Evolutionary conservation across 768 basidiomycete species (phyloP), one percentile per base, ranked within the genome.

Genomic region (Fomitopsis pulvina): DNA sequence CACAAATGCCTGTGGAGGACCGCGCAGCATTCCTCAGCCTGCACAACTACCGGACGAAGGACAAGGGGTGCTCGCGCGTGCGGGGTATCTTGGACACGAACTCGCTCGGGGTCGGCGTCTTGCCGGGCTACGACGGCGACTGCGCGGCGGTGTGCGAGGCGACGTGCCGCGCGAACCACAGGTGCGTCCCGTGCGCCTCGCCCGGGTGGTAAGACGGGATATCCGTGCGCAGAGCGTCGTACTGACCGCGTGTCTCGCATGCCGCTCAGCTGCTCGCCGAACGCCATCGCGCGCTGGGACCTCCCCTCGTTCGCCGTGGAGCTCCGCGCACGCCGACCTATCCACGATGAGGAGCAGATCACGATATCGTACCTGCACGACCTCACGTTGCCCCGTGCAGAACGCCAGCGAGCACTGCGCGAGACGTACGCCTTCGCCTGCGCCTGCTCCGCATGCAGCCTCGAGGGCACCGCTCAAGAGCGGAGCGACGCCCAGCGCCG

Each of bases 321-420:
- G 27, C 26, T 49, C 26, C 39, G 39, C 27, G 41, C 48, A 4
- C 28, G 28, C 0, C 40, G 41, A 11, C 40, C 48, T 28, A 42
- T 49, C 41, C 27, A 20, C 48, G 39, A 40, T 4, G 48, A 41
- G 6, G 48, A 49, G 28, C n/a, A 49, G 20, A 10, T 49, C 40
- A 49, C 48, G 28, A 30, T 49, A 11, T 22, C 48, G 10, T 49
- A 49, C 28, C 34, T 37, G 14, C 2, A 28, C 27, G 21, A 48
- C 26, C 1, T 43, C 1, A n/a, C 21, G 2, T 10, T 9, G 7
- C 27, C 26, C 11, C 27, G 29, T 29, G 10, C 27, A 26, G 25
- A 3, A 26, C 42, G 42, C 8, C 5, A 21, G 18, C 18, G 24
- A 24, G 16, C 8, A 12, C 41, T 42, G 14, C 34, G 34, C 42